Evolutionary conservation across 108 stramenopile species (phyloP), one percentile per base, ranked within the genome.

Genomic region (Craspedostauros australis): DNA sequence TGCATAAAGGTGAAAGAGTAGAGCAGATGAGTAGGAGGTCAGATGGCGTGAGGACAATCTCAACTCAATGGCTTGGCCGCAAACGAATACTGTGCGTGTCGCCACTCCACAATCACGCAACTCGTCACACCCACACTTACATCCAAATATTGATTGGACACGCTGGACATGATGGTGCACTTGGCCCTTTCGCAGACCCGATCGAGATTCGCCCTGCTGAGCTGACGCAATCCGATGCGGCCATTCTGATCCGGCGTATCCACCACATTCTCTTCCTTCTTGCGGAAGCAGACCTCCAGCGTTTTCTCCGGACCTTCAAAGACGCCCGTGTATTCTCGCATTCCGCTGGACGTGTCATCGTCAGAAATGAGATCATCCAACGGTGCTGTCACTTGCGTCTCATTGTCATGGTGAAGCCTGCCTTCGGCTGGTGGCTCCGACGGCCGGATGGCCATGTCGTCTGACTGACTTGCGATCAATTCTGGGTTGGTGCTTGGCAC

Each of bases 121-220:
- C n/a, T n/a, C n/a, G n/a, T n/a, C n/a, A n/a, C n/a, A n/a, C n/a
- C n/a, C n/a, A n/a, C n/a, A n/a, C n/a, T n/a, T n/a, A n/a, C n/a
- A 60, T 99, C 97, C 42, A 98, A 77, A 62, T 95, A 89, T 5
- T 75, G 75, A 62, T 98, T 98, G 62, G 91, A 94, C 3, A 98
- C 68, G 31, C 72, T 62, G 7, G 82, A 86, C 19, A 99, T 74
- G 42, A 99, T 99, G 39, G 93, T 95, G 76, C 98, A 99, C 16
- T 88, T 76, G 49, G 98, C 99, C 45, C 93, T 82, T 16, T 44
- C 60, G 68, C 96, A 97, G 43, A 99, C 90, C 15, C 64, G 71
- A 61, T 99, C 95, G 31, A 98, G 72, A 45, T 94, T 77, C 12
- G 57, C 47, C 3, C 96, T 61, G 18, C 79, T 30, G 40, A 99